These are phyloP conservation scores for Microbotryum scabiosae DNA, from an alignment of 1,284 basidiomycete species.

Conservation along the genomic window DNA sequence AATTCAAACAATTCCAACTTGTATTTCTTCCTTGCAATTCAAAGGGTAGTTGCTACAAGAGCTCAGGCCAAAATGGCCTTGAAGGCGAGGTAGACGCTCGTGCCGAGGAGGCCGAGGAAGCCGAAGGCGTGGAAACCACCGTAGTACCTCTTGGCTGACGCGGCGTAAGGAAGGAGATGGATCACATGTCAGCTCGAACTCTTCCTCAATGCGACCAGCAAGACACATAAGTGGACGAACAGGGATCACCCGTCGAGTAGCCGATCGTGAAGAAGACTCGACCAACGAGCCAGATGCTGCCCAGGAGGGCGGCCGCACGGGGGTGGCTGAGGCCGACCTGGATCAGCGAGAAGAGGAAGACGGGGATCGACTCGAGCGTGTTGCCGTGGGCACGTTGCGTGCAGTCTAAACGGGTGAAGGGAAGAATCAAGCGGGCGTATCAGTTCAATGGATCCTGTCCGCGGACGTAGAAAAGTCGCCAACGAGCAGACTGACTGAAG, in stretches of 20 bases:
- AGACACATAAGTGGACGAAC: not conserved
- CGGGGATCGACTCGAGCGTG: constrained; percentile 23
- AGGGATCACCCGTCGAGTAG: constrained; percentile 18
- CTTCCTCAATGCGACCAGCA: no score
- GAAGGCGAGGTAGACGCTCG: not conserved
- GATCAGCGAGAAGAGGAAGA: constrained; percentile 15
- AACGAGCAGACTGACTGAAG: constrained; percentile 8
- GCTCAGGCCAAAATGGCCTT: not conserved
- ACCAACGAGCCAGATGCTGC: constrained; percentile 14
- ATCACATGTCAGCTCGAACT: not conserved
- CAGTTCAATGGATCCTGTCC: no score
- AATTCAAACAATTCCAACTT: not conserved
- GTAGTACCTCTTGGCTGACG: not conserved
- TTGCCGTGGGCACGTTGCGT: constrained; percentile 24
- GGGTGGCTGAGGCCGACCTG: constrained; percentile 18
- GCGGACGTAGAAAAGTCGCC: no score
- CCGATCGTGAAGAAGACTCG: constrained; percentile 16
- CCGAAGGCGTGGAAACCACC: not conserved
- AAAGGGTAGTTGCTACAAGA: not conserved
- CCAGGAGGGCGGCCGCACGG: constrained; percentile 8
- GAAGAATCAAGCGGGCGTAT: not conserved
- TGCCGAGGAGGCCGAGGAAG: not conserved
- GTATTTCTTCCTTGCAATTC: not conserved
- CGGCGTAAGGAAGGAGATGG: not conserved
- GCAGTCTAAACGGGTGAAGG: constrained; percentile 9